Percentiles rank a stretch among this genome's conserved stretches.
Conservation (phyloP, 768 basidiomycete genomes). For the Psilocybe azurescens region DNA sequence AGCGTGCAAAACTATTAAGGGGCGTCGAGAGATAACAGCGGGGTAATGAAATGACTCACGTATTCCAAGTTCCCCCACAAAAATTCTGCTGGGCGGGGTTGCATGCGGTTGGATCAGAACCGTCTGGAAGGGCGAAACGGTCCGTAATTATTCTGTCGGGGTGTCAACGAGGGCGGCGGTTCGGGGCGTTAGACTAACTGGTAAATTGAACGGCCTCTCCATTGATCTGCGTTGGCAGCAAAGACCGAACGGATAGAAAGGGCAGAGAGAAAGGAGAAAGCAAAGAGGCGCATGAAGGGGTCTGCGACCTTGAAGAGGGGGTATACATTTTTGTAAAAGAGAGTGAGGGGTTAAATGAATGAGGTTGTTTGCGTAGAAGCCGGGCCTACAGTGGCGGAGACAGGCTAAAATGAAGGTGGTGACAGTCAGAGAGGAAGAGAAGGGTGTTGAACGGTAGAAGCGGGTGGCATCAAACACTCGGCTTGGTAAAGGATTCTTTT, state of each 20-base stretch:
- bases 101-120: slow-evolving; percentile 58
- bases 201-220: slow-evolving; percentile 81
- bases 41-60: slow-evolving; percentile 36
- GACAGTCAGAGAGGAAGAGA: slow-evolving; percentile 18
- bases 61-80: slow-evolving; percentile 90
- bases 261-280: slow-evolving; percentile 21
- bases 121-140: slow-evolving; percentile 71
- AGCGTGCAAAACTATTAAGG: slow-evolving; percentile 2
- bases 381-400: slow-evolving; percentile 8
- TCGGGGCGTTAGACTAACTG: slow-evolving; percentile 49
- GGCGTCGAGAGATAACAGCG: neutral
- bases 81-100: slow-evolving; percentile 66
- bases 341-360: slow-evolving; percentile 23
- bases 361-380: slow-evolving; percentile 11
- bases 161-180: neutral
- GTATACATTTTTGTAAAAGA: slow-evolving; percentile 15
- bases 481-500: neutral
- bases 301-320: slow-evolving; percentile 21
- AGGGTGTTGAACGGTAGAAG: neutral
- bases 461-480: too few relatives aligned
- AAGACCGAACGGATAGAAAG: slow-evolving; percentile 34
- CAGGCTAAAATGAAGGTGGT: slow-evolving; percentile 14
- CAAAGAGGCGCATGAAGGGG: slow-evolving; percentile 24
- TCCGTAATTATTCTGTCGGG: slow-evolving; percentile 67
- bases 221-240: slow-evolving; percentile 73